Evolutionary conservation across 202 grass and related monocot species (phyloP).

Genomic region (Panicum hallii): DNA sequence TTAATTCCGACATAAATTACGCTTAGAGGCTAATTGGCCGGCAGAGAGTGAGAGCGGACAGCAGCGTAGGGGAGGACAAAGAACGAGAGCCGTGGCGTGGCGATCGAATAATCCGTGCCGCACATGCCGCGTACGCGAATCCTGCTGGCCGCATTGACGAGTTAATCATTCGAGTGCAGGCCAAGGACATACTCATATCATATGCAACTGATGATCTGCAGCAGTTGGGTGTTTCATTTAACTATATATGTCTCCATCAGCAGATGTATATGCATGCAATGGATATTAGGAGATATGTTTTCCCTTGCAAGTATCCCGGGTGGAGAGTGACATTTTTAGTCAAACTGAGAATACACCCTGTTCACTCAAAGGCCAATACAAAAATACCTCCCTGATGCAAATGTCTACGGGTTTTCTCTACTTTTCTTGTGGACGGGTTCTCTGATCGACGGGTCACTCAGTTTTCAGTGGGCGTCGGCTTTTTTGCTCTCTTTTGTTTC

Average conservation of each 20-base stretch:
- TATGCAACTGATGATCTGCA: constrained; percentile 1
- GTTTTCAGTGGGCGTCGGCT: neutral
- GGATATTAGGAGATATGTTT: neutral
- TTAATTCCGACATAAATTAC: constrained; percentile 30
- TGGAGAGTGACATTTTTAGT: neutral
- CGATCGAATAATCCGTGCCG: constrained; percentile 21
- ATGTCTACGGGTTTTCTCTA: no score
- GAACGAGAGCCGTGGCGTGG: neutral
- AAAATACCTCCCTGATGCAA: no score
- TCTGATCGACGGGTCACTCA: neutral
- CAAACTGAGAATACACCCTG: no score
- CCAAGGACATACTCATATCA: neutral
- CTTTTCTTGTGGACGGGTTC: neutral
- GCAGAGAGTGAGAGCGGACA: neutral
- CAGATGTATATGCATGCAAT: neutral
- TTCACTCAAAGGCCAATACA: no score
- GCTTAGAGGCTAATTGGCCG: neutral
- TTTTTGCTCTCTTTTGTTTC: neutral
- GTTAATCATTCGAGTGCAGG: constrained; percentile 35
- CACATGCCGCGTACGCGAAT: constrained; percentile 52
- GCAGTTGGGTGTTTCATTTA: neutral
- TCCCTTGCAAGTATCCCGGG: neutral
- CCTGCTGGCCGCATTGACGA: constrained; percentile 47
- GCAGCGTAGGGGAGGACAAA: neutral
- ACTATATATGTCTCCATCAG: neutral